These are phyloP conservation scores for Aspergillus diversus DNA, from an alignment of 495 filamentous ascomycete genomes.

Conservation along the genomic window DNA sequence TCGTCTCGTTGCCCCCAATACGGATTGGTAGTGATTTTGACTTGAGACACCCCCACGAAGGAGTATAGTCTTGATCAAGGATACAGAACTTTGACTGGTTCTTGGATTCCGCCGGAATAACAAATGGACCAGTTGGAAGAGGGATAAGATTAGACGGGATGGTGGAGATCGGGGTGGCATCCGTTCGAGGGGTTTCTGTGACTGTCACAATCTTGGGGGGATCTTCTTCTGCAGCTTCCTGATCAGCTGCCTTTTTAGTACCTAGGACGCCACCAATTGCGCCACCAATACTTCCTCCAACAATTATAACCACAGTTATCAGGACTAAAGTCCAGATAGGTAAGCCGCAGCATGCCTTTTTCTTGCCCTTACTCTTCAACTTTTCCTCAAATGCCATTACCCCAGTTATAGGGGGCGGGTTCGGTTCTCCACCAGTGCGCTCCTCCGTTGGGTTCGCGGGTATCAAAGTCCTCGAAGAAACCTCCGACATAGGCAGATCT, in stretches of 20 bases:
- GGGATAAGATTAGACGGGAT: conserved; percentile 60
- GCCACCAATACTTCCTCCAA: conserved; percentile 58
- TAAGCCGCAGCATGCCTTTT: conserved; percentile 63
- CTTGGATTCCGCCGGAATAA: conserved; percentile 60
- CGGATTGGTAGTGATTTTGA: conserved; percentile 45
- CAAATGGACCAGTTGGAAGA: conserved; percentile 67
- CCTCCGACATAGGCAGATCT: conserved; percentile 46
- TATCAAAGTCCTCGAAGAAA: conserved; percentile 45
- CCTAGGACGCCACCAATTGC: conserved; percentile 62
- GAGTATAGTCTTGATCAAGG: conserved; percentile 55
- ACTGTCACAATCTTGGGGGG: conserved; percentile 46
- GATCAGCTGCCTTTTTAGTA: conserved; percentile 43
- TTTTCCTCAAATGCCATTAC: conserved; percentile 57
- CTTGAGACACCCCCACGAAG: conserved; percentile 71
- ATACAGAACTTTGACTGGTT: conserved; percentile 70
- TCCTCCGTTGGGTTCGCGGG: conserved; percentile 19
- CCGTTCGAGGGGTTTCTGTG: conserved; percentile 61
- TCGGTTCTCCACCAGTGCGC: conserved; percentile 7
- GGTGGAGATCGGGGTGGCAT: conserved; percentile 63
- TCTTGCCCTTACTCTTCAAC: conserved; percentile 59
- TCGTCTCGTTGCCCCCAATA: conserved; percentile 27
- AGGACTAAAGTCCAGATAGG: conserved; percentile 71
- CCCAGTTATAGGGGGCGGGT: conserved; percentile 30
- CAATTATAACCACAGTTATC: conserved; percentile 56
- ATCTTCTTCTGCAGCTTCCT: conserved; percentile 18